These are phyloP conservation scores for Collybia mongolica DNA, from an alignment of 768 basidiomycete species.

Conservation along the genomic window DNA sequence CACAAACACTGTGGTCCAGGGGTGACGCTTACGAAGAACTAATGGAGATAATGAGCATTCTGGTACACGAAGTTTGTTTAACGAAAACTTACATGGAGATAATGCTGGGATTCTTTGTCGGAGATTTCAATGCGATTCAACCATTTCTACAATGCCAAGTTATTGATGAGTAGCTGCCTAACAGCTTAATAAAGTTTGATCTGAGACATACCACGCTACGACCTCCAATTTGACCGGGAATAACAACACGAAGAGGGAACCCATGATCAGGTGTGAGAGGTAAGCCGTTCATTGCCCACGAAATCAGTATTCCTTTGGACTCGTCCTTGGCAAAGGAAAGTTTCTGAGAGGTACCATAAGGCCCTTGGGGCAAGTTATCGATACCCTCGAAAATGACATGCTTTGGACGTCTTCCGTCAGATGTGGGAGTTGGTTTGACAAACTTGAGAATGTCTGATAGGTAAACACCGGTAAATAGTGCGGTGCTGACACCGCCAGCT, in stretches of 20 bases:
- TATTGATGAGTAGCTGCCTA: neutral
- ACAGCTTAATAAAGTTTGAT: neutral
- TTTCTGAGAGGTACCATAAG: slow-evolving; percentile 54
- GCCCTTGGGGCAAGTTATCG: slow-evolving; percentile 56
- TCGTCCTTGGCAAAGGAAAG: slow-evolving; percentile 44
- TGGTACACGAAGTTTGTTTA: neutral
- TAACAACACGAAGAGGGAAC: slow-evolving; percentile 60
- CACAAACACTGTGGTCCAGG: neutral
- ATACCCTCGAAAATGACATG: slow-evolving; percentile 62
- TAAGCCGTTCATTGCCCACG: slow-evolving; percentile 60
- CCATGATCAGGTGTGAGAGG: slow-evolving; percentile 65
- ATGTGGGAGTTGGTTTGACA: slow-evolving; percentile 34
- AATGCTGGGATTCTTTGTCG: slow-evolving; percentile 49
- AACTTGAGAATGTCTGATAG: slow-evolving; percentile 52
- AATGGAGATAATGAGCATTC: too few relatives aligned
- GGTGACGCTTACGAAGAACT: too few relatives aligned
- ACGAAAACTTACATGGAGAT: slow-evolving; percentile 30
- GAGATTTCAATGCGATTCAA: slow-evolving; percentile 52
- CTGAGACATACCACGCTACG: slow-evolving; percentile 33
- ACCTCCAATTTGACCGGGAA: slow-evolving; percentile 65
- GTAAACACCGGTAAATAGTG: slow-evolving; percentile 60
- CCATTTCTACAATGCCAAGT: slow-evolving; percentile 41
- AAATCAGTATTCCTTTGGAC: slow-evolving; percentile 49
- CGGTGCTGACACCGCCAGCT: slow-evolving; percentile 48
- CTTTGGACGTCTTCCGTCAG: slow-evolving; percentile 22